Conservation (phyloP, 2,329 filamentous ascomycete species). For the Saccharata proteae region DNA sequence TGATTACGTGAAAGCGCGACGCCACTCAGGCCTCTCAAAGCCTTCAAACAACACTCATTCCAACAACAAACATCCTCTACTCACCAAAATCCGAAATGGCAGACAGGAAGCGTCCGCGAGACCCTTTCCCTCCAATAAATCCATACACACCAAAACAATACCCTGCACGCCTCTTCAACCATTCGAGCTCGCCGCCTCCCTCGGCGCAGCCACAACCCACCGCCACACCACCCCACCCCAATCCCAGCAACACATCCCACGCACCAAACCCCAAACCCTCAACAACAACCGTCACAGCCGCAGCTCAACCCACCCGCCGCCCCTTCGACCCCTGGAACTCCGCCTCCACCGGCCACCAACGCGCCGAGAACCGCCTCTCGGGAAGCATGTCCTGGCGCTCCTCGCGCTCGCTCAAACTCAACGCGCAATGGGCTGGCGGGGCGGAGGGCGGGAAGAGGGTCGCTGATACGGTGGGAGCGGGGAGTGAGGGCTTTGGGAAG, state of each 20-base stretch:
- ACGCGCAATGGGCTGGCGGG: constrained; percentile 52
- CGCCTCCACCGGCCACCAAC: constrained; percentile 66
- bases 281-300: constrained; percentile 6
- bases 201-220: constrained; percentile 8
- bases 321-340: constrained; percentile 61
- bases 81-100: no score
- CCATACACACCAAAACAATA: constrained; percentile 3
- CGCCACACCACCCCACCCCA: constrained; percentile 1
- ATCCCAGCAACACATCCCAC: neutral
- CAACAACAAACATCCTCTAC: no score
- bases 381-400: constrained; percentile 58
- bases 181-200: constrained; percentile 5
- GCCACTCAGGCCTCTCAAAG: no score
- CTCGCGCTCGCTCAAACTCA: constrained; percentile 56
- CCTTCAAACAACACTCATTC: no score
- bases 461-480: constrained; percentile 53
- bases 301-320: constrained; percentile 14
- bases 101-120: no score
- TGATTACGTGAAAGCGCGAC: no score
- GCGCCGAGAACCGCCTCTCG: constrained; percentile 53
- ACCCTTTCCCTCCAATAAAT: neutral
- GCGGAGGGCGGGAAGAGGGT: constrained; percentile 43
- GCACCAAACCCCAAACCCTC: constrained; percentile 2
- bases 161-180: neutral
- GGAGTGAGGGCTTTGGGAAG: constrained; percentile 43